Evolutionary conservation across 75 land plant genomes (phyloP), one percentile per base, ranked within the genome.

Genomic region (Gnetum montanum): DNA sequence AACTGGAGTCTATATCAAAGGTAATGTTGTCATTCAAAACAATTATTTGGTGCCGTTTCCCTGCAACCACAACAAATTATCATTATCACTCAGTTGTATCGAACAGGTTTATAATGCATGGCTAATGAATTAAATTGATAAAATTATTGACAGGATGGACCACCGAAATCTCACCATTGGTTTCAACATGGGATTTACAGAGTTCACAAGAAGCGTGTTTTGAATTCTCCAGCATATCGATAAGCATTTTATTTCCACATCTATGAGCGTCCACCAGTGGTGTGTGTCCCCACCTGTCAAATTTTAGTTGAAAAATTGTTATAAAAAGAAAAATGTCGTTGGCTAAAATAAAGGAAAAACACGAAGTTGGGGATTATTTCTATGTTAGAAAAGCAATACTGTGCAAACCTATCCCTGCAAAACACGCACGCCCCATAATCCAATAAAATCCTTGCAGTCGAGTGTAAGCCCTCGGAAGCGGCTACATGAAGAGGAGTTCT

Each of bases 401-500:
- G n/a, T n/a, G 34, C 8, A 5, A 37, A 77, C 80, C 76, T 72
- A 33, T 77, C 80, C 41, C 54, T 53, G 6, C 70, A 52, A 31
- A 63, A 44, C n/a, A 67, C 58, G 58, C 63, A 48, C 47, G 71
- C 76, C 43, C 80, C 80, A 68, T 31, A 56, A 18, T 67, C 54
- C 3, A 77, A 24, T 45, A 77, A 50, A 8, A 77, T 16, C 13
- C 34, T 54, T 13, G 60, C 70, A 13, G 63, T 48, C 13, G 63
- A 11, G 15, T 66, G 51, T 49, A 71, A 36, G 4, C 79, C 79
- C 49, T 71, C 63, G 29, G 71, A 37, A 30, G 80, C 59, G 7
- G 76, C 76, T 11, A 72, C 31, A 64, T 72, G 80, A 33, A 77
- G 75, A 12, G 76, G 61, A 13, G 76, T 72, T 29, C 71, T 48